These are phyloP conservation scores for Acrodontium crateriforme DNA, from an alignment of 2,329 filamentous ascomycete species.

Conservation along the genomic window DNA sequence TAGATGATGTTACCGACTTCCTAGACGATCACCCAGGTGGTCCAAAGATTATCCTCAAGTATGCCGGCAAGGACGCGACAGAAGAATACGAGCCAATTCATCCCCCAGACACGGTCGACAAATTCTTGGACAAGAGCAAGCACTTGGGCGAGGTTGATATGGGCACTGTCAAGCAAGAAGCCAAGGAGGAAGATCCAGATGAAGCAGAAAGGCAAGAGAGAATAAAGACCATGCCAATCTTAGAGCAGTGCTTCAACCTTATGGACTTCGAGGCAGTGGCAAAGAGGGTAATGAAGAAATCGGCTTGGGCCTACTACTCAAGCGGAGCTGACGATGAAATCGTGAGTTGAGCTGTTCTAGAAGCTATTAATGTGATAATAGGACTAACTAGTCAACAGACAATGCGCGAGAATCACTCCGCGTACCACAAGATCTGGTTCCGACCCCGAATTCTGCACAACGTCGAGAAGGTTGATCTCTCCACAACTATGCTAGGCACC, in stretches of 20 bases:
- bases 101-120: conserved; percentile 72
- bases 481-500: conserved; percentile 85
- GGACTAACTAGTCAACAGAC: conserved; percentile 42
- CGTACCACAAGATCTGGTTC: conserved; percentile 97
- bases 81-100: conserved; percentile 73
- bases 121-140: conserved; percentile 71
- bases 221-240: conserved; percentile 56
- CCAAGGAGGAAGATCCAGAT: conserved; percentile 53
- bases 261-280: conserved; percentile 95
- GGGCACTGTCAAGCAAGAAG: conserved; percentile 56
- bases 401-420: conserved; percentile 84
- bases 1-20: conserved; percentile 87
- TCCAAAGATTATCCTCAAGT: conserved; percentile 86
- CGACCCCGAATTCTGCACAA: conserved; percentile 78
- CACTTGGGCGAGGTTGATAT: conserved; percentile 86
- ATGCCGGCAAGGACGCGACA: conserved; percentile 89
- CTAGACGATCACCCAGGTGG: conserved; percentile 88
- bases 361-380: neutral
- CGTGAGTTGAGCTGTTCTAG: conserved; percentile 32
- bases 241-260: conserved; percentile 84
- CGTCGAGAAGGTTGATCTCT: conserved; percentile 74
- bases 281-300: conserved; percentile 82
- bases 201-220: conserved; percentile 58
- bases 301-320: conserved; percentile 95
- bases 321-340: conserved; percentile 85